These are phyloP conservation scores for Coniosporium apollinis DNA, from an alignment of 495 filamentous ascomycete genomes.

Conservation along the genomic window DNA sequence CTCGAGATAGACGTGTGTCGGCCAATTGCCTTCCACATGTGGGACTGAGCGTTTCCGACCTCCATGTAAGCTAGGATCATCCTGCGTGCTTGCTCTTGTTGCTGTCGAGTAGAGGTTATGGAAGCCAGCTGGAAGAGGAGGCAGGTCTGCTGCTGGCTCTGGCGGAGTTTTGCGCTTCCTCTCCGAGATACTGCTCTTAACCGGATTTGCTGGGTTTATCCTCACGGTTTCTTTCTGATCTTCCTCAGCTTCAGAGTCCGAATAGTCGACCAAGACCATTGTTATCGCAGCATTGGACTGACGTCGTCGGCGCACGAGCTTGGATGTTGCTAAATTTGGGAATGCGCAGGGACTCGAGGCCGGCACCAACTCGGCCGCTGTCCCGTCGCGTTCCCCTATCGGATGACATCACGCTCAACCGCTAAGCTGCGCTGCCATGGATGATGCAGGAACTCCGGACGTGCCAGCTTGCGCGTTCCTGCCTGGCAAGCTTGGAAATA, in stretches of 20 bases:
- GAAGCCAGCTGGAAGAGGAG: constrained; percentile 69
- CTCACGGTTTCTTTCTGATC: constrained; percentile 9
- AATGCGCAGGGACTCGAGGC: no score
- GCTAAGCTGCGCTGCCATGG: no score
- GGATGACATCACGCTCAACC: no score
- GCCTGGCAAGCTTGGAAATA: no score
- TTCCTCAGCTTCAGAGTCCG: constrained; percentile 41
- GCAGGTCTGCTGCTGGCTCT: constrained; percentile 28
- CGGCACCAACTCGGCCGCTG: no score
- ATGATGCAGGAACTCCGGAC: no score
- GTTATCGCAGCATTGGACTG: no score
- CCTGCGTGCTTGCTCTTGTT: constrained; percentile 51
- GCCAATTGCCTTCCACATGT: constrained; percentile 83
- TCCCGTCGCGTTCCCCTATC: no score
- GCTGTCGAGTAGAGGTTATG: constrained; percentile 80
- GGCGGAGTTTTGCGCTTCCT: constrained; percentile 21
- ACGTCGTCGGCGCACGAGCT: no score
- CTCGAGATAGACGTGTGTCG: constrained; percentile 82
- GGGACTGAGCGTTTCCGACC: constrained; percentile 68
- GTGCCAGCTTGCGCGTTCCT: no score
- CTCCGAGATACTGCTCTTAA: constrained; percentile 3
- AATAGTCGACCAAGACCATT: constrained; percentile 71
- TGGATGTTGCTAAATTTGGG: no score
- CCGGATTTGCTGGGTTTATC: no score
- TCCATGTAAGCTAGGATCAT: constrained; percentile 72